Evolutionary conservation across 2,329 filamentous ascomycete genomes (phyloP).

Genomic region (Nothopassalora personata): DNA sequence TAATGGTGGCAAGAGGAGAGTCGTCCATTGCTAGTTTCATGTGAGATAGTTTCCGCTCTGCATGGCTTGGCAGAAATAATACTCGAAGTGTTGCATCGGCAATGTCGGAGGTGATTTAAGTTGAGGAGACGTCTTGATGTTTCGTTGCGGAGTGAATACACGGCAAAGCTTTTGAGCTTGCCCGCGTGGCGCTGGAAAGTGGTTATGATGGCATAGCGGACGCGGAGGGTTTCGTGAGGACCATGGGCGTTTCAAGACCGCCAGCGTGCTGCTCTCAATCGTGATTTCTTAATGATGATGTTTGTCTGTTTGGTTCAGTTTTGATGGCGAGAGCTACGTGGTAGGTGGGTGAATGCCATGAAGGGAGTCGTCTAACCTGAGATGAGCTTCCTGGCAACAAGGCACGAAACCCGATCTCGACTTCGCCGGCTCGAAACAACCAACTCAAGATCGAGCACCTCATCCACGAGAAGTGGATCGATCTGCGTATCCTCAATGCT

Average conservation of each 20-base stretch:
- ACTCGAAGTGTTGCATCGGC: neutral
- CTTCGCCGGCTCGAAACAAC: too few relatives aligned
- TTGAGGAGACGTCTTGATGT: constrained; percentile 3
- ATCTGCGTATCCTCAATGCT: too few relatives aligned
- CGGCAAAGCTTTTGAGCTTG: neutral
- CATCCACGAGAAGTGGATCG: too few relatives aligned
- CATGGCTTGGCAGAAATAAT: neutral
- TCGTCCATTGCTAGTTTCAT: neutral
- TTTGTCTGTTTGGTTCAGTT: neutral
- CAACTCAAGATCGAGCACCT: too few relatives aligned
- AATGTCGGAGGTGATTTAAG: constrained; percentile 1
- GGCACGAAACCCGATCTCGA: too few relatives aligned
- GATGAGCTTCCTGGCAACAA: too few relatives aligned
- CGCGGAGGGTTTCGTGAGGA: neutral
- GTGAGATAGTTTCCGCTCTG: neutral
- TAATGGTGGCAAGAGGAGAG: neutral
- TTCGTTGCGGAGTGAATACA: constrained; percentile 3
- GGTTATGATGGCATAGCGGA: neutral
- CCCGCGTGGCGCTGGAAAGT: neutral
- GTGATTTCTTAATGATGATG: neutral
- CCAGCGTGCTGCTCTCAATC: neutral
- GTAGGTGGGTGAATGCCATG: too few relatives aligned
- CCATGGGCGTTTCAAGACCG: neutral
- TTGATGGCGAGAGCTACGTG: neutral
- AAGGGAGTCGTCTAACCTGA: too few relatives aligned